Evolutionary conservation across 2,329 filamentous ascomycete species (phyloP), one percentile per base, ranked within the genome.

Genomic region (Endocalyx cinctus): DNA sequence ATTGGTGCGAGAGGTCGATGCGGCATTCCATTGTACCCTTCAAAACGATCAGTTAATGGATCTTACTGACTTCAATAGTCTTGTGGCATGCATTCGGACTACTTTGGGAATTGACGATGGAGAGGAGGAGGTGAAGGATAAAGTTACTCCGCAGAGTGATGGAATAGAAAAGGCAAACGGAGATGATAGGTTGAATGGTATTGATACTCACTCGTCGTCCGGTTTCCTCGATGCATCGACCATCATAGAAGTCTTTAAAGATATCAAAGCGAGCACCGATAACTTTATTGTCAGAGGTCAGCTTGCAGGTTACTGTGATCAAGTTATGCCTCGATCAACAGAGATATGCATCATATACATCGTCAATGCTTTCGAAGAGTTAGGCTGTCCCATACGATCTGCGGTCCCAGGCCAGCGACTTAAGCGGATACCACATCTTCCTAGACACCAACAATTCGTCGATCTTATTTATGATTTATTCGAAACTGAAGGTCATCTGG

Each of bases 1-100:
- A 40, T 34, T 72, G 15, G 55, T 48, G 1, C 52, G 52, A 3
- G 67, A 71, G 35, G 32, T 68, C 5, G 58, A 67, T 26, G 31
- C 31, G 4, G 38, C 38, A 0, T 67, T 71, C 35, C 49, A 57
- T 4, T 52, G 51, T 31, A 53, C 48, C 0, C 33, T 64, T n/a
- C n/a, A n/a, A n/a, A n/a, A n/a, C n/a, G n/a, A 44, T 2, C 45
- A 58, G 17, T 31, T 57, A 3, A 47, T 60, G 34, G 47, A 56
- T 7, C 44, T 57, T 10, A 51, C 49, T 4, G 50, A 51, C n/a
- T 46, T 61, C 16, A 35, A 29, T 5, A 43, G 50, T 26, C 42
- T 63, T 8, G 38, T 58, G 3, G 25, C 14, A 3, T 48, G 43
- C 59, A 15, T 15, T 36, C 18, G 20, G 18, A 17, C 32, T 31